Conservation (phyloP, 2,329 filamentous ascomycete species). For the Alternaria arbusti region DNA sequence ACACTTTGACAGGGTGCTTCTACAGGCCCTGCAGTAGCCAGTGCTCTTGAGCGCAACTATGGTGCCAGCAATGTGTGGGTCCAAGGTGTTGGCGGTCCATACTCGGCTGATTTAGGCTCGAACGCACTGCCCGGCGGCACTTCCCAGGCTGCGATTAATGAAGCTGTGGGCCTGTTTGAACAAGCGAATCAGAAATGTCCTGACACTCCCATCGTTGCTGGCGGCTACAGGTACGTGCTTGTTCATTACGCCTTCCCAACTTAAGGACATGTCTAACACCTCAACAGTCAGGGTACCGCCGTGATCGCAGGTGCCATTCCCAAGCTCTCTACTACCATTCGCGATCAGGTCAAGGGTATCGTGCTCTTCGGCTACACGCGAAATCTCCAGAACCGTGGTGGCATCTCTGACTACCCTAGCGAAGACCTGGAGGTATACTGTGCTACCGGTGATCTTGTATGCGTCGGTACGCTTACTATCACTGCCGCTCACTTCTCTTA, state of each 20-base stretch:
- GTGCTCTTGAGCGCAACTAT: conserved; percentile 29
- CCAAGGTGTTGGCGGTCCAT: conserved; percentile 45
- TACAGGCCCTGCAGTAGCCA: conserved; percentile 27
- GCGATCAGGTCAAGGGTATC: conserved; percentile 44
- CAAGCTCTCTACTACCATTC: conserved; percentile 31
- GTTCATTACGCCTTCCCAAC: background rate
- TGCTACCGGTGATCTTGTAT: conserved; percentile 44
- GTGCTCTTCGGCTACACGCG: conserved; percentile 52
- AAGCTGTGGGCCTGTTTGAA: conserved; percentile 46
- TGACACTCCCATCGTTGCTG: conserved; percentile 46
- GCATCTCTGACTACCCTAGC: conserved; percentile 43
- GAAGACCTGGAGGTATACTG: conserved; percentile 47
- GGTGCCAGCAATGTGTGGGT: conserved; percentile 34
- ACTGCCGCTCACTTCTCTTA: conserved; percentile 45
- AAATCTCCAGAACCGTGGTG: conserved; percentile 47
- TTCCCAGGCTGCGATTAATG: conserved; percentile 38
- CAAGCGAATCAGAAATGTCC: conserved; percentile 49
- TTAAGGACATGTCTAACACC: background rate
- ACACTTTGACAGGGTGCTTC: conserved; percentile 20
- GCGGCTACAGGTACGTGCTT: conserved; percentile 50
- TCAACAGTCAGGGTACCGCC: conserved; percentile 48
- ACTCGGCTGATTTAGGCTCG: conserved; percentile 42
- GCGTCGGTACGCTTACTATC: conserved; percentile 42
- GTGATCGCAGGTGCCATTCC: conserved; percentile 46
- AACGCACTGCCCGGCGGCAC: conserved; percentile 45